phyloP scores from a whole-genome alignment of 1,284 basidiomycete genomes.

The Malassezia caprae region DNA sequence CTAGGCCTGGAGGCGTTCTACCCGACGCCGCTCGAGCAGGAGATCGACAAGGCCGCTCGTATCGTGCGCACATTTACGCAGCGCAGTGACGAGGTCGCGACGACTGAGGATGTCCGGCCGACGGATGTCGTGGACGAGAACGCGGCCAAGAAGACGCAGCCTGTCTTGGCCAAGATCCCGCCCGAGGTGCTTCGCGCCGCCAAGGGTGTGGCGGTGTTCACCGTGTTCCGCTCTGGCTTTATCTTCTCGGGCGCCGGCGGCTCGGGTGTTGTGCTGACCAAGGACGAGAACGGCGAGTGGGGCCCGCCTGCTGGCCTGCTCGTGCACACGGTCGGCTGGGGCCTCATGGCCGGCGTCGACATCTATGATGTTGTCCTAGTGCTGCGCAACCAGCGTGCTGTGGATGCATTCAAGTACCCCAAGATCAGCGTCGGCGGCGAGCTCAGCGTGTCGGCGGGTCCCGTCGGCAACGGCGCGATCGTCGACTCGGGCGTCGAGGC shows the following conservation, averaged over 20 bases:
- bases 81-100: slow-evolving; percentile 18
- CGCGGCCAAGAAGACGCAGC: slow-evolving; percentile 40
- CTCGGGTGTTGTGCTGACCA: slow-evolving; percentile 42
- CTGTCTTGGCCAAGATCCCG: slow-evolving; percentile 45
- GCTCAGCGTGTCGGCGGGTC: slow-evolving; percentile 39
- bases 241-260: slow-evolving; percentile 30
- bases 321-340: slow-evolving; percentile 42
- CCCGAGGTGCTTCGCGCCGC: slow-evolving; percentile 28
- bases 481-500: slow-evolving; percentile 39
- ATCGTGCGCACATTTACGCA: slow-evolving; percentile 39
- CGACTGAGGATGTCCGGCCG: background rate
- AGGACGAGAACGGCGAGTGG: slow-evolving; percentile 44
- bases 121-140: slow-evolving; percentile 25
- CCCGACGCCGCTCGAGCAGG: slow-evolving; percentile 31
- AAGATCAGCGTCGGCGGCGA: slow-evolving; percentile 46
- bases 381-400: slow-evolving; percentile 38
- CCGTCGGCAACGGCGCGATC: slow-evolving; percentile 47
- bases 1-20: slow-evolving; percentile 42
- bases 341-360: slow-evolving; percentile 45
- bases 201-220: slow-evolving; percentile 44
- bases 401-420: slow-evolving; percentile 36
- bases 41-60: slow-evolving; percentile 40
- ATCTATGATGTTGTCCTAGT: slow-evolving; percentile 49
- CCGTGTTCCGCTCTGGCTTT: slow-evolving; percentile 42
- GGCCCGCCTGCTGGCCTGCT: slow-evolving; percentile 42